phyloP scores from a whole-genome alignment of 2,329 filamentous ascomycete species.

The Pseudogymnoascus sp. region DNA sequence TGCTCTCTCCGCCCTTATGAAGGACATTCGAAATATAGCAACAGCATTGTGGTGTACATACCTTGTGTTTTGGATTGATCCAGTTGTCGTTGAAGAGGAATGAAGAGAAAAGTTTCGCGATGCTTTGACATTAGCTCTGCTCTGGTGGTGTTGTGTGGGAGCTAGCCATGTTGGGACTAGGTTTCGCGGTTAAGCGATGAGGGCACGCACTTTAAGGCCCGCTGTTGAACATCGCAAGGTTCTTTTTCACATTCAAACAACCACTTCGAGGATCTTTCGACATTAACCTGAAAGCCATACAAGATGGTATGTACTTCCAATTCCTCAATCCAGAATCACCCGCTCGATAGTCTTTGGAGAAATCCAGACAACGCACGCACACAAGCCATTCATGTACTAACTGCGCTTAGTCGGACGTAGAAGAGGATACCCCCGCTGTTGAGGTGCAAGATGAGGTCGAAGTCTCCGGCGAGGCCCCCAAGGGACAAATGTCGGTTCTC shows the following conservation, averaged over 20 bases:
- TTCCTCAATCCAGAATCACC: constrained; percentile 6
- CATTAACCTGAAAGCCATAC: constrained; percentile 44
- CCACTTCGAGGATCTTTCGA: constrained; percentile 65
- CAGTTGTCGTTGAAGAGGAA: constrained; percentile 12
- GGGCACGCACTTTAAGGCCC: constrained; percentile 12
- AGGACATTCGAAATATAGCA: constrained; percentile 22
- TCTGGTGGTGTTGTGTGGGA: constrained; percentile 3
- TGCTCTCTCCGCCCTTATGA: constrained; percentile 43
- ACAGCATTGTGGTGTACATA: constrained; percentile 3
- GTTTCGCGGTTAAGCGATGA: not conserved
- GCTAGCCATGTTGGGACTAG: not conserved
- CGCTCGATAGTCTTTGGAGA: constrained; percentile 8
- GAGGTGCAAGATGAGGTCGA: constrained; percentile 84
- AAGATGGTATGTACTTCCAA: constrained; percentile 50
- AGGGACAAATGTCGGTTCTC: constrained; percentile 94
- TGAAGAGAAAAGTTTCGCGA: constrained; percentile 6
- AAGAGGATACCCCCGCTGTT: constrained; percentile 91
- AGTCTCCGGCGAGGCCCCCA: constrained; percentile 76
- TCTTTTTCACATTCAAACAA: constrained; percentile 5
- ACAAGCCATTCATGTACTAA: constrained; percentile 12
- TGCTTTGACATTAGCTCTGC: constrained; percentile 6
- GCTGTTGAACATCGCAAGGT: constrained; percentile 12
- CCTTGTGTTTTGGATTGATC: constrained; percentile 5
- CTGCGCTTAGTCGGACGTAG: constrained; percentile 86
- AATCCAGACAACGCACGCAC: not conserved